A percentile compares a stretch with the other conserved stretches of the same genome.
phyloP scores from a whole-genome alignment of 2,329 filamentous ascomycete species.

The Fusarium pilosicola region DNA sequence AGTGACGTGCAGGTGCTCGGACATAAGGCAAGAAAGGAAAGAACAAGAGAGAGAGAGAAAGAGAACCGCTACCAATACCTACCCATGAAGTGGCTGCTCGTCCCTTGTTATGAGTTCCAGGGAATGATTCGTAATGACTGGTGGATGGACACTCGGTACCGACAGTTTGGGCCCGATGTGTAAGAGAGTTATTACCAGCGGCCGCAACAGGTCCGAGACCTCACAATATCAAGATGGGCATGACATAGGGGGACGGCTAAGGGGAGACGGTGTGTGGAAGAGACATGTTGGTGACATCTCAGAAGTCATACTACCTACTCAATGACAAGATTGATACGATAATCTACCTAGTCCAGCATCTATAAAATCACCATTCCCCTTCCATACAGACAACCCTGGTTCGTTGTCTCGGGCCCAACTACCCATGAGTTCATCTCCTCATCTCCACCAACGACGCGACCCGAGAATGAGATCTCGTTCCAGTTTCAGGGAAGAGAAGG shows the following conservation, averaged over 20 bases:
- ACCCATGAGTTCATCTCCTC: conserved; percentile 26
- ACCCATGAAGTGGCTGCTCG: conserved; percentile 30
- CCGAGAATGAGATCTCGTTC: conserved; percentile 1
- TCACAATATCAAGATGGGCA: conserved; percentile 18
- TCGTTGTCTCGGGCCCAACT: conserved; percentile 8
- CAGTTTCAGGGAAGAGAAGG: not conserved
- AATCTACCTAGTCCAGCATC: not conserved
- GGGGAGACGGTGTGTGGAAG: conserved; percentile 8
- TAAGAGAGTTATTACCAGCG: conserved; percentile 30
- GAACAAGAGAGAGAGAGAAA: not conserved
- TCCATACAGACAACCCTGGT: not conserved
- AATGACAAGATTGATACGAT: not conserved
- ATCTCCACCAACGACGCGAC: conserved; percentile 29
- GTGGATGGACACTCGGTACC: conserved; percentile 37
- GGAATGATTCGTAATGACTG: conserved; percentile 32
- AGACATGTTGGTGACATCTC: not conserved
- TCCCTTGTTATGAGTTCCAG: conserved; percentile 34
- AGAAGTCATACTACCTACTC: not conserved
- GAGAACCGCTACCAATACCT: not conserved
- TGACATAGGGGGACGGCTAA: conserved; percentile 4
- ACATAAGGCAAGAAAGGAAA: not conserved
- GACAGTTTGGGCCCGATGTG: conserved; percentile 41
- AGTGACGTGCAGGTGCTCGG: conserved; percentile 17
- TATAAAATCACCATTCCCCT: not conserved
- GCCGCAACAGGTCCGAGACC: conserved; percentile 28